phyloP scores from a whole-genome alignment of 257 asterid genomes.

The Lycium ferocissimum region DNA sequence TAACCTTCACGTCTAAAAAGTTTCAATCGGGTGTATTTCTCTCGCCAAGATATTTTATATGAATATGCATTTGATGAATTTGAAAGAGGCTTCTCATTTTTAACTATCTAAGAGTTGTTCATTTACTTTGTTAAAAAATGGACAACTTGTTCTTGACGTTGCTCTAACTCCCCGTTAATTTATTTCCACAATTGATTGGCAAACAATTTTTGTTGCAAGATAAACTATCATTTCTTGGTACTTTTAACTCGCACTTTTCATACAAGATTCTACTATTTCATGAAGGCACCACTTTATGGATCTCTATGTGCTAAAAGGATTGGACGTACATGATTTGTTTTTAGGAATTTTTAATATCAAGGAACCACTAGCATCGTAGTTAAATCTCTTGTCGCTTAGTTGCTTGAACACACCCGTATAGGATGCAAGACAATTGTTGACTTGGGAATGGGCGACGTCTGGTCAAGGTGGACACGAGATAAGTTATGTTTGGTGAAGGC shows the following conservation, averaged over 20 bases:
- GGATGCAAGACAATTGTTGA: constrained; percentile 97
- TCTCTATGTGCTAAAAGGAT: constrained; percentile 75
- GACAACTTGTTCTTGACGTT: too few species aligned
- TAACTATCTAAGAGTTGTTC: neutral
- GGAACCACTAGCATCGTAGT: constrained; percentile 80
- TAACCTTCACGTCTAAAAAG: too few species aligned
- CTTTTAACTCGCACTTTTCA: constrained; percentile 16
- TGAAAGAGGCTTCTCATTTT: neutral
- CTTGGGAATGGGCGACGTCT: too few species aligned
- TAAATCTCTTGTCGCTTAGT: constrained; percentile 81
- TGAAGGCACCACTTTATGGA: constrained; percentile 95
- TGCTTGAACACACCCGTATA: constrained; percentile 81
- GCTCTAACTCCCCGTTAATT: too few species aligned
- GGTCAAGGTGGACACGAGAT: too few species aligned
- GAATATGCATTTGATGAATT: neutral
- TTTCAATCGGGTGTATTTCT: too few species aligned
- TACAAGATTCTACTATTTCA: constrained; percentile 10
- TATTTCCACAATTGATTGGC: constrained; percentile 98
- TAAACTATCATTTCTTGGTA: constrained; percentile 27
- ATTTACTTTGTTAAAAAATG: neutral
- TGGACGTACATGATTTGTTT: constrained; percentile 87
- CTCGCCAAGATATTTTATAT: too few species aligned
- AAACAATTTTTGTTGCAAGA: constrained; percentile 85
- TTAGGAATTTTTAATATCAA: constrained; percentile 98
- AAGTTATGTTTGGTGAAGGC: too few species aligned